Evolutionary conservation across 2,329 filamentous ascomycete genomes (phyloP), one percentile per base, ranked within the genome.

Genomic region (Davidsoniella virescens): DNA sequence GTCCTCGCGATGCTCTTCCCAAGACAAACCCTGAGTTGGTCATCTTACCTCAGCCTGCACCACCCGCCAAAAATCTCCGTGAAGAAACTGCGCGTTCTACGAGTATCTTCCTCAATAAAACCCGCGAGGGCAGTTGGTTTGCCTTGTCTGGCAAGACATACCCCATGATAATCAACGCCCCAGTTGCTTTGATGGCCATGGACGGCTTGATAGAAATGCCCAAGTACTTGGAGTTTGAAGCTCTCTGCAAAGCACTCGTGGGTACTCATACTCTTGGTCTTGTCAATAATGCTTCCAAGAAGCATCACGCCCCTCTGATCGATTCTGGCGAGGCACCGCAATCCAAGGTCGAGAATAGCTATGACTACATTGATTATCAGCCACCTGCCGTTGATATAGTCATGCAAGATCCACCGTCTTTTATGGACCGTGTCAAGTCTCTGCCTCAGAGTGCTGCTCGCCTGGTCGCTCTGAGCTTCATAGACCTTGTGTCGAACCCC

Each of bases 101-200:
- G 54, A 79, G 76, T 51, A 79, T 95, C 0, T 94, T 92, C 60
- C 73, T 96, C 53, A 94, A 95, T 61, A 82, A 82, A 57, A 95
- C 88, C 1, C 77, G 84, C 51, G 70, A 72, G n/a, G 90, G 88
- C 26, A 84, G 84, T 54, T 96, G 90, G 87, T 98, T 90, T 63
- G 92, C 88, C 29, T 74, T 96, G 65, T 95, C 90, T 1, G 90
- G 93, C 52, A 73, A 72, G 39, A 79, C 79, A 7, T 96, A 95
- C 58, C 92, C 92, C 3, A 73, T 90, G 8, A 86, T 94, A 25
- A 82, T 88, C 18, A 77, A 86, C 49, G 80, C 72, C 0, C 71
- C 72, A 0, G 55, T 61, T 2, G 75, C 68, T 18, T 66, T 64
- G 55, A 67, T 70, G 41, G 67, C 67, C 56, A 64, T 58, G 10